Conservation (phyloP, 228 moss, liverwort and hornwort species). For the Sphagnum fallax region DNA sequence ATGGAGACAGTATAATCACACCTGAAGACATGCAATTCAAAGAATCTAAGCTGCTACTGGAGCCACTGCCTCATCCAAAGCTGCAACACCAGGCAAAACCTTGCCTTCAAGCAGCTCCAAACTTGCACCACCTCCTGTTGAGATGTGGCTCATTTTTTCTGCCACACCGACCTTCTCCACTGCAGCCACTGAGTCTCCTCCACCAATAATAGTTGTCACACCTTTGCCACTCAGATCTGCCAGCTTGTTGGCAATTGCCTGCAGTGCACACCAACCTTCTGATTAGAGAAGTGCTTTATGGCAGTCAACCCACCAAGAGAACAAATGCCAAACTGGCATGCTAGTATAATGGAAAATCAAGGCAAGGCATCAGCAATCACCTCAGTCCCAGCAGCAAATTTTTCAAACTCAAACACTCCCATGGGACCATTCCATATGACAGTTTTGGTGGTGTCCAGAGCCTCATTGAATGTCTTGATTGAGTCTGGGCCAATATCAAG, state of each 20-base stretch:
- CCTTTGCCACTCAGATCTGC: conserved; percentile 43
- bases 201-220: conserved; percentile 43
- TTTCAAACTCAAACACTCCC: conserved; percentile 55
- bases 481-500: conserved; percentile 53
- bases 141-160: conserved; percentile 48
- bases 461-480: conserved; percentile 40
- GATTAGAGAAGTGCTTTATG: not conserved
- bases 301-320: too few species aligned
- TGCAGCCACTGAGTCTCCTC: conserved; percentile 54
- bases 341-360: too few species aligned
- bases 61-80: conserved; percentile 27
- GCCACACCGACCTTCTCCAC: conserved; percentile 48
- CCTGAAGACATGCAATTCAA: too few species aligned
- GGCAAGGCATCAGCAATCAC: not conserved
- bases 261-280: not conserved
- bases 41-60: not conserved
- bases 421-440: conserved; percentile 57
- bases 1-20: too few species aligned
- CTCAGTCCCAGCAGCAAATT: conserved; percentile 32
- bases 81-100: conserved; percentile 44
- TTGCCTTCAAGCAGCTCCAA: conserved; percentile 57
- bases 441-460: conserved; percentile 45
- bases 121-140: conserved; percentile 60
- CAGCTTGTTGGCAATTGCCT: conserved; percentile 22
- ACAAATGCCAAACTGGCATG: too few species aligned